These are phyloP conservation scores for Pogostemon cablin DNA, from an alignment of 257 asterid genomes.

Conservation along the genomic window DNA sequence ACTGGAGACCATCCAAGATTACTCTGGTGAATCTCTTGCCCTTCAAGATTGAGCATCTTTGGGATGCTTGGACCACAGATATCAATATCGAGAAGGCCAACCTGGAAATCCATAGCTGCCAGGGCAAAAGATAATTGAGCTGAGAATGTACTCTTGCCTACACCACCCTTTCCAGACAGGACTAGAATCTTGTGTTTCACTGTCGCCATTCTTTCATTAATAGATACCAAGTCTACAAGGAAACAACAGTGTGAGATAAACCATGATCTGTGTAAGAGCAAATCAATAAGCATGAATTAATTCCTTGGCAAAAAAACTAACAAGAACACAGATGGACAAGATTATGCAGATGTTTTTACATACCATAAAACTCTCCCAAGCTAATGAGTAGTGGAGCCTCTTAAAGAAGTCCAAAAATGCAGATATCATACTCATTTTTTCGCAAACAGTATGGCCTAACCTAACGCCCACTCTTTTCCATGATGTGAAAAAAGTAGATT, in stretches of 20 bases:
- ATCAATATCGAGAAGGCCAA: slow-evolving; percentile 90
- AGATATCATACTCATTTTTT: not conserved
- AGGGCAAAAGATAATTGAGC: slow-evolving; percentile 86
- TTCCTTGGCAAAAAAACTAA: not conserved
- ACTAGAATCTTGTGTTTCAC: slow-evolving; percentile 94
- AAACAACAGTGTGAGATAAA: slow-evolving; percentile 24
- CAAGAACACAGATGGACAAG: not conserved
- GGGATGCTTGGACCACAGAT: slow-evolving; percentile 95
- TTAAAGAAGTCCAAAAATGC: not conserved
- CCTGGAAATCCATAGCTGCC: slow-evolving; percentile 82
- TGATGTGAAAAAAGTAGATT: not conserved
- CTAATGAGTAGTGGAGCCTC: not conserved
- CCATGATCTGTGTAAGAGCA: not conserved
- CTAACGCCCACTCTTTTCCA: not conserved
- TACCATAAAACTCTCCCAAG: not conserved
- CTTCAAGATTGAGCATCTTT: slow-evolving; percentile 85
- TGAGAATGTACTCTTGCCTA: slow-evolving; percentile 93
- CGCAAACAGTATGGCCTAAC: not conserved
- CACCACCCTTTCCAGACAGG: slow-evolving; percentile 93
- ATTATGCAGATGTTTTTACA: not conserved
- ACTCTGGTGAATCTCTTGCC: slow-evolving; percentile 74
- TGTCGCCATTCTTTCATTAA: slow-evolving; percentile 83
- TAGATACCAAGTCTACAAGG: slow-evolving; percentile 67
- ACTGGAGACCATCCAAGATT: slow-evolving; percentile 92
- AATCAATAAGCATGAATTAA: not conserved